phyloP scores from a whole-genome alignment of 1,139 yeast species.

The Candida buenavistaensis region DNA sequence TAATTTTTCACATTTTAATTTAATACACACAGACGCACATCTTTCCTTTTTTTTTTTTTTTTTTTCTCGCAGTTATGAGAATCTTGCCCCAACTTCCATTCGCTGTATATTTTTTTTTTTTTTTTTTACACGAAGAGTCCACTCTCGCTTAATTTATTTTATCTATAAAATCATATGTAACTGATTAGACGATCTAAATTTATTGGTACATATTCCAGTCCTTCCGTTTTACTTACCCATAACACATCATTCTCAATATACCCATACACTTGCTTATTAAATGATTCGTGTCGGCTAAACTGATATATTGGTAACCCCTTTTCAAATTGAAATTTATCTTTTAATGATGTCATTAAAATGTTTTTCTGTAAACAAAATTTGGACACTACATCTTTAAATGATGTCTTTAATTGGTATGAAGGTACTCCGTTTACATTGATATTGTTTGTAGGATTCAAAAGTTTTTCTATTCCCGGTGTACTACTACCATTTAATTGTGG shows the following conservation, averaged over 20 bases:
- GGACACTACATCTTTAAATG: constrained; percentile 41
- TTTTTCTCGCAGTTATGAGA: too few species aligned
- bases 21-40: neutral
- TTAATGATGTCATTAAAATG: constrained; percentile 21
- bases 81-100: neutral
- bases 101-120: neutral
- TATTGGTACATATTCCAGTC: constrained; percentile 22
- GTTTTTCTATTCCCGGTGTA: constrained; percentile 12
- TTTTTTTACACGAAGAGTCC: too few species aligned
- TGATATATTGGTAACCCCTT: constrained; percentile 26
- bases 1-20: constrained; percentile 5
- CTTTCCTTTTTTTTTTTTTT: neutral
- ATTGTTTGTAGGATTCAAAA: constrained; percentile 7
- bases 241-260: constrained; percentile 37
- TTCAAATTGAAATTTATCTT: constrained; percentile 19
- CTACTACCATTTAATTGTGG: constrained; percentile 20
- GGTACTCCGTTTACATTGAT: constrained; percentile 30
- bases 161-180: constrained; percentile 8
- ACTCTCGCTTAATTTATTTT: too few species aligned
- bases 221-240: constrained; percentile 19
- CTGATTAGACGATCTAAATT: constrained; percentile 19
- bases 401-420: constrained; percentile 27
- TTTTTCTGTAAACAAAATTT: constrained; percentile 28
- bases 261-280: constrained; percentile 16
- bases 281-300: constrained; percentile 12